Evolutionary conservation across 2,329 filamentous ascomycete genomes (phyloP).

Genomic region (Aspergillus fijiensis): DNA sequence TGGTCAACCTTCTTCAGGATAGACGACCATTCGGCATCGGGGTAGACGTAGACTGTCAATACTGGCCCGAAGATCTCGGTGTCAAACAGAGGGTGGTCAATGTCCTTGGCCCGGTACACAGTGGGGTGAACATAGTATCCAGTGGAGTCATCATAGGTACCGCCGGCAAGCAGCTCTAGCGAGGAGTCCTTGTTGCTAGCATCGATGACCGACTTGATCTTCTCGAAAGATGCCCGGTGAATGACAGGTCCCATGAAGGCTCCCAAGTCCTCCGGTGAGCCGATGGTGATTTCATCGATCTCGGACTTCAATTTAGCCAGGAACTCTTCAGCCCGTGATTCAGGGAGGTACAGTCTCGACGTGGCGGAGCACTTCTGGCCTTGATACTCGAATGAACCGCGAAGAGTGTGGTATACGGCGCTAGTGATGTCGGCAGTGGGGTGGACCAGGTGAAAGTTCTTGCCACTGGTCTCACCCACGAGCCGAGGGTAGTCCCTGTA

Average conservation of each 20-base stretch:
- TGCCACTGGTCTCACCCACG: slow-evolving; percentile 84
- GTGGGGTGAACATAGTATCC: slow-evolving; percentile 82
- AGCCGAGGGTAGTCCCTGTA: slow-evolving; percentile 82
- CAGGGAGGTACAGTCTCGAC: slow-evolving; percentile 72
- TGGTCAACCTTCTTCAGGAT: slow-evolving; percentile 50
- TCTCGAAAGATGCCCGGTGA: slow-evolving; percentile 74
- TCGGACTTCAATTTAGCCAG: slow-evolving; percentile 64
- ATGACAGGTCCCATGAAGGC: slow-evolving; percentile 85
- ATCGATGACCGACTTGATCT: slow-evolving; percentile 72
- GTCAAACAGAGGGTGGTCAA: slow-evolving; percentile 68
- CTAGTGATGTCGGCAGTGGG: slow-evolving; percentile 71
- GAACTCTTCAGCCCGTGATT: slow-evolving; percentile 70
- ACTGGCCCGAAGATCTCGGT: slow-evolving; percentile 80
- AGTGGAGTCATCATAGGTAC: slow-evolving; percentile 69
- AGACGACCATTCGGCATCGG: slow-evolving; percentile 63
- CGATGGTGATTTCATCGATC: slow-evolving; percentile 66
- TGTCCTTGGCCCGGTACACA: slow-evolving; percentile 70
- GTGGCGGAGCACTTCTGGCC: slow-evolving; percentile 86
- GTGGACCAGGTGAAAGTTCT: slow-evolving; percentile 87
- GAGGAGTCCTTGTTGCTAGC: slow-evolving; percentile 70
- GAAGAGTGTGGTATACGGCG: slow-evolving; percentile 74
- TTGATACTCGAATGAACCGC: slow-evolving; percentile 83
- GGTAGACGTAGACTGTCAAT: slow-evolving; percentile 71
- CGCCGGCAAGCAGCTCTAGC: slow-evolving; percentile 69
- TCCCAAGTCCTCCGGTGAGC: slow-evolving; percentile 44